Evolutionary conservation across 805 yeast species (phyloP).

Genomic region (Kazachstania martiniae): DNA sequence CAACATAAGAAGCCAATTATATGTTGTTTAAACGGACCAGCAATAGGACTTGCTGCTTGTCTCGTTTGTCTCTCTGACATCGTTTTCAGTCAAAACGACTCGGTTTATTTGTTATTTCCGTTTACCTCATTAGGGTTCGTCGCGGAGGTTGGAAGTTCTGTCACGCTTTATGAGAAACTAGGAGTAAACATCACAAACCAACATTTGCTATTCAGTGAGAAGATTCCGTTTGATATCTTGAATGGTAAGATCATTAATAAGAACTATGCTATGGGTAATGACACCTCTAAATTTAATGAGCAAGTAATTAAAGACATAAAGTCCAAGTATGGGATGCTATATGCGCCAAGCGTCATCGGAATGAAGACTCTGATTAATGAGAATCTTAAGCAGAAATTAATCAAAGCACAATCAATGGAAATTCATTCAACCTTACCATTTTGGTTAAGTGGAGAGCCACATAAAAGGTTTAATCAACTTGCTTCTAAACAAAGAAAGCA

Average conservation of each 20-base stretch:
- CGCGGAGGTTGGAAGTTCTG: constrained; percentile 67
- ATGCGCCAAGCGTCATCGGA: constrained; percentile 31
- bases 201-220: constrained; percentile 58
- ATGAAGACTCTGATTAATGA: constrained; percentile 27
- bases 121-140: constrained; percentile 75
- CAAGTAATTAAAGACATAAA: constrained; percentile 32
- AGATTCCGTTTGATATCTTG: constrained; percentile 48
- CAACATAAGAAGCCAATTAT: constrained; percentile 61
- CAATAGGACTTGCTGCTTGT: constrained; percentile 66
- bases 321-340: constrained; percentile 21
- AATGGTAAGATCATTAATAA: constrained; percentile 52
- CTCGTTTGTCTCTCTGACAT: constrained; percentile 64
- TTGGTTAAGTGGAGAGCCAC: constrained; percentile 20
- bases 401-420: constrained; percentile 12
- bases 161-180: constrained; percentile 54
- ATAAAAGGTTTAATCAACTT: constrained; percentile 12
- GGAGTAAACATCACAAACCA: constrained; percentile 69
- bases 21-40: constrained; percentile 79
- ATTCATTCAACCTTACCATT: constrained; percentile 17
- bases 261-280: constrained; percentile 32
- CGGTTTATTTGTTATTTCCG: constrained; percentile 56
- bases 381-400: constrained; percentile 2
- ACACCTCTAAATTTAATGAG: constrained; percentile 37
- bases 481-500: constrained; percentile 10
- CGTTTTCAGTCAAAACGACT: constrained; percentile 51